A percentile compares a stretch with the other conserved stretches of the same genome.
Conservation (phyloP, 2,329 filamentous ascomycete species). For the Erysiphe neolycopersici region DNA sequence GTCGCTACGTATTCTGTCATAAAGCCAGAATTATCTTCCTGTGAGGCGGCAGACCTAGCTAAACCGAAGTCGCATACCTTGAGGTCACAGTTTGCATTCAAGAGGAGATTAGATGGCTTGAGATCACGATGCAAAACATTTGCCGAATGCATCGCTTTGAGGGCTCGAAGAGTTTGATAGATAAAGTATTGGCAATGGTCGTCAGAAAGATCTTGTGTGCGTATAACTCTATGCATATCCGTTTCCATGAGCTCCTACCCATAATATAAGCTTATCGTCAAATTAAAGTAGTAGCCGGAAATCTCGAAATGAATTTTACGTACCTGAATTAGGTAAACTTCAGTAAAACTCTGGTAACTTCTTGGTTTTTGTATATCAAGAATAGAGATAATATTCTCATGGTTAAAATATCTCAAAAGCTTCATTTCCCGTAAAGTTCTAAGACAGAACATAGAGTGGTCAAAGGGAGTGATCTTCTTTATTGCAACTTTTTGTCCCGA, state of each 20-base stretch:
- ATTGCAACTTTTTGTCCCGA: slow-evolving; percentile 97
- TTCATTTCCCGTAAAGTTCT: slow-evolving; percentile 98
- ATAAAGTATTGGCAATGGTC: slow-evolving; percentile 99
- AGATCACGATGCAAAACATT: slow-evolving; percentile 94
- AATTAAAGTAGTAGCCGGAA: background rate
- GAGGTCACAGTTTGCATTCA: slow-evolving; percentile 96
- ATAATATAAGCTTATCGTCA: background rate
- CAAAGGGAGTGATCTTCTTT: slow-evolving; percentile 99
- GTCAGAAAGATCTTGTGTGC: slow-evolving; percentile 92
- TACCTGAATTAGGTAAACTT: slow-evolving; percentile 96
- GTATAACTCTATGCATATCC: slow-evolving; percentile 97
- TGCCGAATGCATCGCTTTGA: slow-evolving; percentile 98
- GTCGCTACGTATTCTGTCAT: slow-evolving; percentile 99
- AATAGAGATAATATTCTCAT: slow-evolving; percentile 99
- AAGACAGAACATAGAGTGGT: slow-evolving; percentile 97
- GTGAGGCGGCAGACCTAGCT: slow-evolving; percentile 80
- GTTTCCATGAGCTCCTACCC: slow-evolving; percentile 90
- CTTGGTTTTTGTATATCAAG: slow-evolving; percentile 96
- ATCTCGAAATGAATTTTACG: slow-evolving; percentile 1
- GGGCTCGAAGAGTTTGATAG: slow-evolving; percentile 88
- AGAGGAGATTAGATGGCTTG: slow-evolving; percentile 86
- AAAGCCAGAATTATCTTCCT: slow-evolving; percentile 98
- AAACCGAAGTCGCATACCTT: slow-evolving; percentile 98
- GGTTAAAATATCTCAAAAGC: slow-evolving; percentile 93
- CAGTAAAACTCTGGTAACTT: slow-evolving; percentile 85